A percentile compares a stretch with the other conserved stretches of the same genome.
Conservation (phyloP, 1,284 basidiomycete genomes). For the Puccinia triticina region DNA sequence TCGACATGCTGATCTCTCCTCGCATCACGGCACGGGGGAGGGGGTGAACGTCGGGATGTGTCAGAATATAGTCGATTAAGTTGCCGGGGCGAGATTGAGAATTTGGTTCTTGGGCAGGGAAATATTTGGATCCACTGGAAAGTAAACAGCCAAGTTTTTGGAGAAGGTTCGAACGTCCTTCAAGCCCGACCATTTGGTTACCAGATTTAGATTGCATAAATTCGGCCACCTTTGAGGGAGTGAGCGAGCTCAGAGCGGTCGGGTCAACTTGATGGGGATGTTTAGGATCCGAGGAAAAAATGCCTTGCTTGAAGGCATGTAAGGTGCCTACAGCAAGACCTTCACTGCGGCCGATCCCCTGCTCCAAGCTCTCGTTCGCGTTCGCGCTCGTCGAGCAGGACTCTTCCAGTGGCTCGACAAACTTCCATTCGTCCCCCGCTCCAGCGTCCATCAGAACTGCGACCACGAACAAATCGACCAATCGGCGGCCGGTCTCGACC, state of each 20-base stretch:
- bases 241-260: constrained; percentile 64
- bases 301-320: constrained; percentile 81
- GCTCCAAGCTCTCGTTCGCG: constrained; percentile 3
- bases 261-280: constrained; percentile 78
- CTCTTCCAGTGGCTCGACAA: constrained; percentile 66
- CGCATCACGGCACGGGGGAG: constrained; percentile 65
- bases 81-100: constrained; percentile 70
- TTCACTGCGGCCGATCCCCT: constrained; percentile 74
- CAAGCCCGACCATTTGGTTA: constrained; percentile 88
- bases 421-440: constrained; percentile 81
- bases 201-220: constrained; percentile 76
- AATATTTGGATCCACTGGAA: constrained; percentile 68
- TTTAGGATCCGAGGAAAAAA: constrained; percentile 72
- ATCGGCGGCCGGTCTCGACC: constrained; percentile 70
- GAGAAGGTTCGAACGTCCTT: constrained; percentile 79
- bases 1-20: constrained; percentile 59
- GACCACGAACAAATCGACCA: constrained; percentile 88
- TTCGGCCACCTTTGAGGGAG: constrained; percentile 67
- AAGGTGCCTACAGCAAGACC: constrained; percentile 89
- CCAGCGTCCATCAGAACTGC: constrained; percentile 92
- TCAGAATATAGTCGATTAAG: constrained; percentile 73
- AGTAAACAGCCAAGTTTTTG: constrained; percentile 74
- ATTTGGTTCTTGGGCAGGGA: constrained; percentile 66
- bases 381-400: constrained; percentile 51
- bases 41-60: constrained; percentile 59